Evolutionary conservation across 768 basidiomycete genomes (phyloP).

Genomic region (Tricholoma flavovirens): DNA sequence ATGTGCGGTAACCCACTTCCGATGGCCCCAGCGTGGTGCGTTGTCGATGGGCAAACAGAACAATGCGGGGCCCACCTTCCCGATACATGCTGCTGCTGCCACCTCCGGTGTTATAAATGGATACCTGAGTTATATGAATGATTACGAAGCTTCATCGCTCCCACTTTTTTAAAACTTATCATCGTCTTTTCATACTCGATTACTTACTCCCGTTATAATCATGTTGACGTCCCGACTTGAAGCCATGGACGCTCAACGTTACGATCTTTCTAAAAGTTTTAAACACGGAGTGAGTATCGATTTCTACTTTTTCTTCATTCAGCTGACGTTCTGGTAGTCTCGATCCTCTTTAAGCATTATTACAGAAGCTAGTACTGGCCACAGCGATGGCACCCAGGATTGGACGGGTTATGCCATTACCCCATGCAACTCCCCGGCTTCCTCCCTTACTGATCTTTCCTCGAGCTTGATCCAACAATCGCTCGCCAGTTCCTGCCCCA

Average conservation of each 20-base stretch:
- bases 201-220: slow-evolving; percentile 4
- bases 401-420: background rate
- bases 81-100: slow-evolving; percentile 6
- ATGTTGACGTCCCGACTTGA: slow-evolving; percentile 4
- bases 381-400: background rate
- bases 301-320: background rate
- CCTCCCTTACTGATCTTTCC: background rate
- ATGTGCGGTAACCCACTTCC: background rate
- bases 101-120: slow-evolving; percentile 9
- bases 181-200: background rate
- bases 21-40: background rate
- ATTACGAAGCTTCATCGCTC: slow-evolving; percentile 3
- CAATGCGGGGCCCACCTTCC: slow-evolving; percentile 5
- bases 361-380: background rate
- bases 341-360: background rate
- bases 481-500: background rate
- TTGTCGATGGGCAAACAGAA: slow-evolving; percentile 8
- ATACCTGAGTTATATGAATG: background rate
- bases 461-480: background rate
- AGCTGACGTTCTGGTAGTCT: background rate
- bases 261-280: slow-evolving; percentile 18
- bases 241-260: slow-evolving; percentile 27
- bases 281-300: slow-evolving; percentile 11
- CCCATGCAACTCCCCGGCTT: background rate
- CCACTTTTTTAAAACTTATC: background rate